Percentiles rank a stretch among this genome's conserved stretches.
phyloP scores from a whole-genome alignment of 768 basidiomycete genomes.

The Phaeolepiota aurea region DNA sequence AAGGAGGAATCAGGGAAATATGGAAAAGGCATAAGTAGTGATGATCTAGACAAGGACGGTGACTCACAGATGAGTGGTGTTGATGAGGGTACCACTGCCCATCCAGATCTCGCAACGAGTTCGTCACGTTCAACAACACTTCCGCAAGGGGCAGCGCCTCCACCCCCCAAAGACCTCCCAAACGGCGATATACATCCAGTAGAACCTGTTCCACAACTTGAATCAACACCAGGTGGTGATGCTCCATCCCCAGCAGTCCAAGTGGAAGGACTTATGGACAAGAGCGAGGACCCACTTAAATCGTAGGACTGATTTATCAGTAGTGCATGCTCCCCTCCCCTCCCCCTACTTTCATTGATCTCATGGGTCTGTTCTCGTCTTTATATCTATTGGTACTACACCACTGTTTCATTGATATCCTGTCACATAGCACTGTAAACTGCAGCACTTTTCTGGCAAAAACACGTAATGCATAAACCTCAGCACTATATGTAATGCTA shows the following conservation, averaged over 20 bases:
- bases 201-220: constrained; percentile 38
- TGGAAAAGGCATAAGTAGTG: constrained; percentile 37
- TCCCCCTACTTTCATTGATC: constrained; percentile 8
- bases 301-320: constrained; percentile 10
- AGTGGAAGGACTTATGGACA: constrained; percentile 58
- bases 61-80: constrained; percentile 23
- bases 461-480: not conserved
- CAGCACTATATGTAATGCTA: constrained; percentile 3
- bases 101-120: not conserved
- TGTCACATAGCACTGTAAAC: constrained; percentile 20
- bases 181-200: constrained; percentile 35
- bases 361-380: constrained; percentile 9
- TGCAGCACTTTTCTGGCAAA: constrained; percentile 5
- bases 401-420: constrained; percentile 17
- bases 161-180: constrained; percentile 31
- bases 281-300: constrained; percentile 51
- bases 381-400: constrained; percentile 14
- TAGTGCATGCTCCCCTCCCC: not conserved
- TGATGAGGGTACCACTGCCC: constrained; percentile 8
- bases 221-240: constrained; percentile 44
- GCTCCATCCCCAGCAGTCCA: constrained; percentile 42
- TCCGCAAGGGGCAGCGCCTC: constrained; percentile 36
- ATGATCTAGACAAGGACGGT: constrained; percentile 29
- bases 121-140: constrained; percentile 7
- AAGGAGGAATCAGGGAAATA: constrained; percentile 58